A percentile compares a stretch with the other conserved stretches of the same genome.
phyloP scores from a whole-genome alignment of 208 protist species.

The Acanthamoeba healyi region DNA sequence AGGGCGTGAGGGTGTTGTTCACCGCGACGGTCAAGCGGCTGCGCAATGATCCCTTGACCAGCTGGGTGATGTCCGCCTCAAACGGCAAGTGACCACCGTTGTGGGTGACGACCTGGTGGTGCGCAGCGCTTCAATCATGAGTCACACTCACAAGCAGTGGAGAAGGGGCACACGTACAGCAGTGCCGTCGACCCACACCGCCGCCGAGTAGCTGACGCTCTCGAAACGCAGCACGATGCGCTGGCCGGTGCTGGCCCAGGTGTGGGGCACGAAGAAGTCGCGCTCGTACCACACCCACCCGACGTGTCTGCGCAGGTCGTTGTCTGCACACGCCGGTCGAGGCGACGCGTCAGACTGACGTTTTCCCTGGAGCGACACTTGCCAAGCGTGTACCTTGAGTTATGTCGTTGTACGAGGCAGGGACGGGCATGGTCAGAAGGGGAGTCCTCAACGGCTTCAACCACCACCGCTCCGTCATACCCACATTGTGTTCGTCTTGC shows the following conservation, averaged over 20 bases:
- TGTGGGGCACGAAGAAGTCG: slow-evolving; percentile 18
- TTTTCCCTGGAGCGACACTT: not conserved
- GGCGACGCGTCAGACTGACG: not conserved
- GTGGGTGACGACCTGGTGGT: not conserved
- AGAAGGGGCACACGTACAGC: not conserved
- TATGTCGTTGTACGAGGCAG: slow-evolving; percentile 44
- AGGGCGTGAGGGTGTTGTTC: slow-evolving; percentile 44
- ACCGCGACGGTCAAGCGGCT: slow-evolving; percentile 23
- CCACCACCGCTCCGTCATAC: not conserved
- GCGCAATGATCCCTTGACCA: not conserved
- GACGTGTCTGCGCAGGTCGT: slow-evolving; percentile 1
- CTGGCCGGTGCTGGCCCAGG: not conserved
- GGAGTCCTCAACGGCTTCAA: not conserved
- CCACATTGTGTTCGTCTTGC: slow-evolving; percentile 1
- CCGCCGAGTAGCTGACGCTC: slow-evolving; percentile 19
- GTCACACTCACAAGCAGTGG: not conserved
- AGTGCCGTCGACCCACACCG: slow-evolving; percentile 47
- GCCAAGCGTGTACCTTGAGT: not conserved
- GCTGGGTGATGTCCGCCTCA: slow-evolving; percentile 20
- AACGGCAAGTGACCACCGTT: not conserved
- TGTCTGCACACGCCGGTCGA: not conserved
- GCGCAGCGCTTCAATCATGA: too few relatives aligned
- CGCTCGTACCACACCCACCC: slow-evolving; percentile 33
- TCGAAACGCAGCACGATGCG: slow-evolving; percentile 43
- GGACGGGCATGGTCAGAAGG: not conserved